Conservation (phyloP, 78 protist species). For the Bigelowiella natans region DNA sequence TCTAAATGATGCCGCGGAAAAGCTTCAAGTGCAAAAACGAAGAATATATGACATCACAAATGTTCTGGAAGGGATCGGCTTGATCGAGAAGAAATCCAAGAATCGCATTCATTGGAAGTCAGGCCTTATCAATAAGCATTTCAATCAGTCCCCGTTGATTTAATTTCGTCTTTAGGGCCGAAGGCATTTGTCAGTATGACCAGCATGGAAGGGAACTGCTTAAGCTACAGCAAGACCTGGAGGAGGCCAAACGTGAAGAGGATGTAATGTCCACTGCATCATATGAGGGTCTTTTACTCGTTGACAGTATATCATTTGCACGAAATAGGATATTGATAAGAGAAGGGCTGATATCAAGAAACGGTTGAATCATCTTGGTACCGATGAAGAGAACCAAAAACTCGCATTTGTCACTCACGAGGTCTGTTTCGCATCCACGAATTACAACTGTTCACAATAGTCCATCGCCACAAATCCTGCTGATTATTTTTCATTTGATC, state of each 20-base stretch:
- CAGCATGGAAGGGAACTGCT: background rate
- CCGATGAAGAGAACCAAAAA: background rate
- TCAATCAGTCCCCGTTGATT: too few relatives aligned
- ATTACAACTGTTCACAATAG: background rate
- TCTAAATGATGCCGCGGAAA: slow-evolving; percentile 49
- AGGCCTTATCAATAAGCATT: too few relatives aligned
- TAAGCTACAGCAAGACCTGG: background rate
- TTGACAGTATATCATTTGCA: too few relatives aligned
- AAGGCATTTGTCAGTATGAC: background rate
- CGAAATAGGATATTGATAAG: background rate
- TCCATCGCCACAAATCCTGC: too few relatives aligned
- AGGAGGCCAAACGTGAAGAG: background rate
- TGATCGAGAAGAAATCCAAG: slow-evolving; percentile 77
- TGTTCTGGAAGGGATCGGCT: slow-evolving; percentile 83
- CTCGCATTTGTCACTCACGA: background rate
- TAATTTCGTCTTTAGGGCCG: background rate
- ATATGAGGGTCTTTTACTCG: background rate
- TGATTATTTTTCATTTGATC: background rate
- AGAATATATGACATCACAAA: slow-evolving; percentile 88
- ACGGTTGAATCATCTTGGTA: background rate
- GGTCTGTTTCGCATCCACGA: too few relatives aligned
- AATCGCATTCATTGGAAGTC: slow-evolving; percentile 75
- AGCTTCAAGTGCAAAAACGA: slow-evolving; percentile 68
- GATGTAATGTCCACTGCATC: background rate
- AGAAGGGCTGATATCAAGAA: background rate